A percentile compares a stretch with the other conserved stretches of the same genome.
phyloP scores from a whole-genome alignment of 2,329 filamentous ascomycete genomes.

The Exophiala sp. region DNA sequence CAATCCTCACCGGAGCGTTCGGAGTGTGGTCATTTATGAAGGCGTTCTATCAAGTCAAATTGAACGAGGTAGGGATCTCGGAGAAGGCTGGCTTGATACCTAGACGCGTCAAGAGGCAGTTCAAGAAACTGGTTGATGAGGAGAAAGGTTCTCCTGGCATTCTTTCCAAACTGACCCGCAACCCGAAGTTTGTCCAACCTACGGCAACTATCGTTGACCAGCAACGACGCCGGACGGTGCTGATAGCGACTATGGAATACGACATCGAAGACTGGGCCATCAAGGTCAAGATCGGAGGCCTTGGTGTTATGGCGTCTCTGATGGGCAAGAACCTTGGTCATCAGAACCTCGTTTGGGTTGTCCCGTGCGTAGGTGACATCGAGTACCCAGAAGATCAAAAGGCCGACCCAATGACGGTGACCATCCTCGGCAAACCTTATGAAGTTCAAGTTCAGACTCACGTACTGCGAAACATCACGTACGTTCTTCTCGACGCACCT shows the following conservation, averaged over 20 bases:
- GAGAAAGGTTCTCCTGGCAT: constrained; percentile 16
- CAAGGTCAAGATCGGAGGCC: constrained; percentile 65
- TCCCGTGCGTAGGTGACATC: constrained; percentile 57
- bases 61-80: constrained; percentile 53
- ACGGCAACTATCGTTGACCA: constrained; percentile 44
- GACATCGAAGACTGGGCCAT: constrained; percentile 65
- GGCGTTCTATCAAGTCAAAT: constrained; percentile 58
- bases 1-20: constrained; percentile 45
- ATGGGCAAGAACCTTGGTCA: constrained; percentile 62
- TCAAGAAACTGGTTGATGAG: constrained; percentile 31
- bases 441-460: constrained; percentile 61
- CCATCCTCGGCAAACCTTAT: constrained; percentile 55
- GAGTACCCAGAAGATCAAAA: constrained; percentile 56
- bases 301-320: constrained; percentile 64
- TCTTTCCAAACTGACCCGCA: constrained; percentile 14
- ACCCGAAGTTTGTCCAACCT: constrained; percentile 43
- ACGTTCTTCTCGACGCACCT: constrained; percentile 60
- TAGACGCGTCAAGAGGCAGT: constrained; percentile 33
- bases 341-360: constrained; percentile 61
- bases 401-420: constrained; percentile 58
- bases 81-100: constrained; percentile 44
- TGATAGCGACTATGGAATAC: constrained; percentile 67
- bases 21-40: constrained; percentile 54
- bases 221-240: constrained; percentile 50
- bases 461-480: constrained; percentile 59